A percentile compares a stretch with the other conserved stretches of the same genome.
Evolutionary conservation across 2,329 filamentous ascomycete genomes (phyloP).

Genomic region (Aureobasidium melanogenum): DNA sequence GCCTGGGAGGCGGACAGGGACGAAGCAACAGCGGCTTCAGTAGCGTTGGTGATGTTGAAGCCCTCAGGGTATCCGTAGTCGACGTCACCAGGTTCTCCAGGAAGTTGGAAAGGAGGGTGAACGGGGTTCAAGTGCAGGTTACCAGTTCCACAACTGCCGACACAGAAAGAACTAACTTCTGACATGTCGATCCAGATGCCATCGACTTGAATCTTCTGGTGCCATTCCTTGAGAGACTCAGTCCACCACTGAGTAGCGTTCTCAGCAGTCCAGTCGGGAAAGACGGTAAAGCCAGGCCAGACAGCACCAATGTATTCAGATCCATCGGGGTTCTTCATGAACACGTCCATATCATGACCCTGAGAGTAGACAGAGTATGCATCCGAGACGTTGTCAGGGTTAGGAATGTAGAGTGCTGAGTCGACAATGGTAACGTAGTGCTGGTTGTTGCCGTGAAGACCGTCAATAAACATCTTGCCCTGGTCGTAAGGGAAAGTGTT

Average conservation of each 20-base stretch:
- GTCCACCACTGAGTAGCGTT: slow-evolving; percentile 53
- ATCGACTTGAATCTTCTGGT: slow-evolving; percentile 46
- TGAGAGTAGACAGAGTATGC: slow-evolving; percentile 39
- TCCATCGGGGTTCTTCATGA: slow-evolving; percentile 28
- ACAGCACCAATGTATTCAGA: slow-evolving; percentile 41
- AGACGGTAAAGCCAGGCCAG: slow-evolving; percentile 57
- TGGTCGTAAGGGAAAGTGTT: slow-evolving; percentile 42
- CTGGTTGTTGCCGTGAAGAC: slow-evolving; percentile 45
- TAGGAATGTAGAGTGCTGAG: slow-evolving; percentile 61
- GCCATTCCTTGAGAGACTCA: slow-evolving; percentile 43
- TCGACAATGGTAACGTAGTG: slow-evolving; percentile 56
- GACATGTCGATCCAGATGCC: slow-evolving; percentile 54
- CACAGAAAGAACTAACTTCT: slow-evolving; percentile 56
- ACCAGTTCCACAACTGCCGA: slow-evolving; percentile 60
- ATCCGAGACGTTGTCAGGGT: slow-evolving; percentile 59
- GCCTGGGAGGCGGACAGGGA: slow-evolving; percentile 39
- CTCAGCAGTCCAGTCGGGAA: slow-evolving; percentile 51
- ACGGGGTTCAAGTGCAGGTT: slow-evolving; percentile 59
- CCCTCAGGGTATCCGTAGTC: slow-evolving; percentile 58
- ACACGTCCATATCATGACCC: slow-evolving; percentile 26
- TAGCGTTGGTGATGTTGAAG: slow-evolving; percentile 60
- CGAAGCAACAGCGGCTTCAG: slow-evolving; percentile 52
- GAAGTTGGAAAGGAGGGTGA: slow-evolving; percentile 56
- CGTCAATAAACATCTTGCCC: slow-evolving; percentile 43
- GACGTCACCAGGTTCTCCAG: slow-evolving; percentile 54